These are phyloP conservation scores for Candida adriatica DNA, from an alignment of 805 yeast genomes.

Conservation along the genomic window DNA sequence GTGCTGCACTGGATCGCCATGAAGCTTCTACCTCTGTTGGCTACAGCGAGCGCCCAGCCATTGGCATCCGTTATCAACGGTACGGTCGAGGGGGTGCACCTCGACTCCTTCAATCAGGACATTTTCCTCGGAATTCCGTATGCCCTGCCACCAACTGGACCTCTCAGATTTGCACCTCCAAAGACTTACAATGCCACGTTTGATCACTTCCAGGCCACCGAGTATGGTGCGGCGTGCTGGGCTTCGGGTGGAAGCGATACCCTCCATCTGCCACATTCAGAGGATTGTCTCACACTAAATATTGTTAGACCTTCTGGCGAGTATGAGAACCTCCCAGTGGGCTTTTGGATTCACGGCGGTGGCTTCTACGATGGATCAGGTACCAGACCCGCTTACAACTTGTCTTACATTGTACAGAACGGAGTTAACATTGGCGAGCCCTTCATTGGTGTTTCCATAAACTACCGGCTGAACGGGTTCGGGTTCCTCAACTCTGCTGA, in stretches of 20 bases:
- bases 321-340: constrained; percentile 23
- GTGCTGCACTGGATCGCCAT: too few relatives aligned
- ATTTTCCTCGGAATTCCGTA: constrained; percentile 22
- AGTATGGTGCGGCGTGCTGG: constrained; percentile 22
- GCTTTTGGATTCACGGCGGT: constrained; percentile 33
- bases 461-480: constrained; percentile 31
- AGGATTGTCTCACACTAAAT: constrained; percentile 26
- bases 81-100: constrained; percentile 8
- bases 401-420: constrained; percentile 14
- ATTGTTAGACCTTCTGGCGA: constrained; percentile 21
- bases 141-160: constrained; percentile 24
- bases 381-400: constrained; percentile 12
- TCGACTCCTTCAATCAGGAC: constrained; percentile 12
- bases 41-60: constrained; percentile 2
- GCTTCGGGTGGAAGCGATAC: constrained; percentile 8
- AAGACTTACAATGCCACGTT: constrained; percentile 13
- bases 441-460: constrained; percentile 29
- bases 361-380: constrained; percentile 25
- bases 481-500: constrained; percentile 28
- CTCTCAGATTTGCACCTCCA: constrained; percentile 22
- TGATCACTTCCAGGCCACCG: constrained; percentile 12
- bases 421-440: constrained; percentile 17
- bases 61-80: constrained; percentile 10
- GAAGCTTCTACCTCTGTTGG: constrained; percentile 1
- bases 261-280: constrained; percentile 13